These are phyloP conservation scores for Beta vulgaris DNA, from an alignment of 148 eudicot genomes.

Conservation along the genomic window DNA sequence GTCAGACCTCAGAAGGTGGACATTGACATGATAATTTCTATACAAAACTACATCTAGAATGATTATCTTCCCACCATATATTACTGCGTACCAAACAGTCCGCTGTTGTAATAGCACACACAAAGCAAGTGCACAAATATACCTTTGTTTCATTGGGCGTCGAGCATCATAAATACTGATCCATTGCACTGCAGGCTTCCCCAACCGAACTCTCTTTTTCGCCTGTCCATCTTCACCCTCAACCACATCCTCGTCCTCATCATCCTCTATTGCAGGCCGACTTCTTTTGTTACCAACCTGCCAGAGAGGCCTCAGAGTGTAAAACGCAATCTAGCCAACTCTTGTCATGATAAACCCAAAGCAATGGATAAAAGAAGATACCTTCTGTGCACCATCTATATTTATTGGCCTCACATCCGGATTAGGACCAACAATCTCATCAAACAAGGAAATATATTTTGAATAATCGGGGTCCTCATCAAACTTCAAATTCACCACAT, in stretches of 20 bases:
- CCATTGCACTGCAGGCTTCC: conserved; percentile 95
- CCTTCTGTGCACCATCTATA: conserved; percentile 99
- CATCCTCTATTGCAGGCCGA: conserved; percentile 34
- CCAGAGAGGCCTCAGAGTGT: conserved; percentile 44
- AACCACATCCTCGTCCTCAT: conserved; percentile 46
- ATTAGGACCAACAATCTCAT: conserved; percentile 84
- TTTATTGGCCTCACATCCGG: conserved; percentile 83
- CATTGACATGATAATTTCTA: no score
- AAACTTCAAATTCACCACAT: conserved; percentile 84
- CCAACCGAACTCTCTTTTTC: conserved; percentile 79
- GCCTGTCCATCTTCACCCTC: conserved; percentile 80
- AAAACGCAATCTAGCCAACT: background rate
- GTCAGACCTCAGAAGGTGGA: no score
- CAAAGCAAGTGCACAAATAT: background rate
- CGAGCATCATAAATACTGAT: conserved; percentile 82
- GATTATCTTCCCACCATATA: no score
- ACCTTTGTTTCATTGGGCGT: conserved; percentile 93
- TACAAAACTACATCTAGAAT: no score
- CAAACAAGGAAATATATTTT: conserved; percentile 77
- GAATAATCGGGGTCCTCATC: conserved; percentile 95
- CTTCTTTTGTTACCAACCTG: conserved; percentile 96
- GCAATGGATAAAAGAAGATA: conserved; percentile 26
- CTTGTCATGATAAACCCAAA: background rate
- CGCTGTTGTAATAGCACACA: background rate
- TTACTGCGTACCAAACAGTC: no score